Evolutionary conservation across 129 eudicot genomes (phyloP).

Genomic region (Glebionis coronaria): DNA sequence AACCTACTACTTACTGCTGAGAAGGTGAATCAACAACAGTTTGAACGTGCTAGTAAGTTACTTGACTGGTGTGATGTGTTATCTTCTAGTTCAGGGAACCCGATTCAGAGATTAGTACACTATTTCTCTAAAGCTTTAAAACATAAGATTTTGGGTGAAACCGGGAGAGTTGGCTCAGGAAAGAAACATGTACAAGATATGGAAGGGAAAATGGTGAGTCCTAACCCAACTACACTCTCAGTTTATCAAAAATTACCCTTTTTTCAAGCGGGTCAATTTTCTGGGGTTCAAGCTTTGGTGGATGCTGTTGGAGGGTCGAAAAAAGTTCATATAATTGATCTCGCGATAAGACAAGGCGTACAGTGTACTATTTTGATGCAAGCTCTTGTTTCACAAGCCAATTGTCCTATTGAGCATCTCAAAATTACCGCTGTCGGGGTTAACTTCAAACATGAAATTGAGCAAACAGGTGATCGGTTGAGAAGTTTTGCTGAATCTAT

Average conservation of each 20-base stretch:
- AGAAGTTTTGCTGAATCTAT: conserved; percentile 35
- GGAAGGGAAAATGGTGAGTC: conserved; percentile 15
- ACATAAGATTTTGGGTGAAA: conserved; percentile 46
- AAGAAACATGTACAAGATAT: conserved; percentile 13
- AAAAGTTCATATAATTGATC: conserved; percentile 43
- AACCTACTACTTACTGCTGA: conserved; percentile 51
- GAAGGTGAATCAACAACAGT: conserved; percentile 36
- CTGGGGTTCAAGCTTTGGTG: conserved; percentile 36
- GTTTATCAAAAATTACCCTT: conserved; percentile 34
- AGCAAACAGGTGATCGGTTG: conserved; percentile 33
- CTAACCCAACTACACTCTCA: conserved; percentile 15
- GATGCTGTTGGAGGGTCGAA: conserved; percentile 25
- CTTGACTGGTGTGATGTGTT: conserved; percentile 33
- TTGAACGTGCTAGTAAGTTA: conserved; percentile 42
- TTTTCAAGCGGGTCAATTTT: conserved; percentile 33
- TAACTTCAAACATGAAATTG: background rate
- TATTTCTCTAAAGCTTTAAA: conserved; percentile 51
- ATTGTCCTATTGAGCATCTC: conserved; percentile 29
- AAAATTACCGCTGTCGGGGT: conserved; percentile 37
- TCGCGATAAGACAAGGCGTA: conserved; percentile 28
- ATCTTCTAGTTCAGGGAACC: conserved; percentile 26
- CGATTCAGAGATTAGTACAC: conserved; percentile 47
- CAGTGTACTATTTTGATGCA: conserved; percentile 43
- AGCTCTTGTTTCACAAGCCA: conserved; percentile 35
- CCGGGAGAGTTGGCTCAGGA: conserved; percentile 23